Evolutionary conservation across 2,329 filamentous ascomycete genomes (phyloP), one percentile per base, ranked within the genome.

Genomic region (Bipolaris victoriae): DNA sequence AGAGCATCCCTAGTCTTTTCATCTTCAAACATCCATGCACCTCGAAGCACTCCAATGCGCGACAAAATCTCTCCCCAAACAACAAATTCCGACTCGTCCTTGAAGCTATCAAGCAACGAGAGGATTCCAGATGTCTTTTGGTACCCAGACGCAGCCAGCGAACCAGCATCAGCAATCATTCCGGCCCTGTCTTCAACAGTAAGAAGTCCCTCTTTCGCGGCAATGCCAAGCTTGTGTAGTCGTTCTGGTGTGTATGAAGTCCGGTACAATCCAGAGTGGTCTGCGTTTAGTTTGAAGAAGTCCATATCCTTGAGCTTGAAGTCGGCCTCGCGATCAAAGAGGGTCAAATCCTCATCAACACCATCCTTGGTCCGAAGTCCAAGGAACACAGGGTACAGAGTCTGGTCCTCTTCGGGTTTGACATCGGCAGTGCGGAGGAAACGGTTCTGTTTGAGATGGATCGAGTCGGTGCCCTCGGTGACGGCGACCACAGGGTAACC

Each of bases 271-370:
- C 91, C 91, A 20, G 92, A 93, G 77, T 97, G 94, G 73, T 97
- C 92, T 15, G 94, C 92, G 73, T 98, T 98, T 60, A 98, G 82
- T 83, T 98, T 98, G 87, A 90, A 98, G 80, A 98, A 97, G 70
- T 96, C 91, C 50, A 89, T 80, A 70, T 90, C 86, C 18, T 90
- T 85, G 24, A 97, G 76, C 78, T 91, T 88, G 80, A 96, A 91
- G 60, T 88, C 86, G 46, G 82, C 84, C 77, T 97, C 91, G 37
- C 94, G 88, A 63, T 87, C 82, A 62, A 81, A 81, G 39, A 96
- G 81, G 15, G 91, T 90, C 37, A 93, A 80, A 37, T 88, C 84
- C 71, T 93, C 89, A 65, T 96, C 85, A 40, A 97, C 78, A 24
- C 92, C 92, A n/a, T 90, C 84, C 77, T 92, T 90, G 35, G 91